Evolutionary conservation across 1,284 basidiomycete species (phyloP).

Genomic region (Ustilago lituana): DNA sequence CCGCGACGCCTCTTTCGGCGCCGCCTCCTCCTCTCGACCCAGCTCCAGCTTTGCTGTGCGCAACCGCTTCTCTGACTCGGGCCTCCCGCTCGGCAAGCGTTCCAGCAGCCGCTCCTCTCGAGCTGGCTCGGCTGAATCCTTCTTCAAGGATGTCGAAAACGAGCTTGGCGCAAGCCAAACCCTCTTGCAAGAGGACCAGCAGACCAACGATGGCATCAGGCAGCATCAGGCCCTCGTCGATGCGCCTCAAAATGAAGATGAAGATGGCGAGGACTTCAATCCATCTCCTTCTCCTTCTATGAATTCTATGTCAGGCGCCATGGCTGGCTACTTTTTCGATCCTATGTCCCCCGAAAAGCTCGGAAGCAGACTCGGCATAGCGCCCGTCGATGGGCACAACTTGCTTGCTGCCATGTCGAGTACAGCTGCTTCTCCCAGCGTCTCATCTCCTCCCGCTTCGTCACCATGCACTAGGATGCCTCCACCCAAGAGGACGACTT

Average conservation of each 20-base stretch:
- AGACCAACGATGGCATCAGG: slow-evolving; percentile 4
- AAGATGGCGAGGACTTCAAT: slow-evolving; percentile 22
- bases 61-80: slow-evolving; percentile 28
- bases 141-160: slow-evolving; percentile 37
- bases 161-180: slow-evolving; percentile 24
- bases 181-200: background rate
- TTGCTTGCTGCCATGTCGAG: slow-evolving; percentile 43
- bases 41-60: slow-evolving; percentile 23
- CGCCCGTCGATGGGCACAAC: slow-evolving; percentile 25
- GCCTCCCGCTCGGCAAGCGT: background rate
- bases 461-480: slow-evolving; percentile 43
- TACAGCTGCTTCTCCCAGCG: slow-evolving; percentile 23
- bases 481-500: slow-evolving; percentile 39
- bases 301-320: slow-evolving; percentile 30
- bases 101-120: slow-evolving; percentile 31
- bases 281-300: slow-evolving; percentile 50
- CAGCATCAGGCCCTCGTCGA: background rate
- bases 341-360: slow-evolving; percentile 58
- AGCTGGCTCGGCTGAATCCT: slow-evolving; percentile 28
- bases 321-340: slow-evolving; percentile 61
- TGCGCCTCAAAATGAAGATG: slow-evolving; percentile 7
- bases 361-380: slow-evolving; percentile 21
- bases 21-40: slow-evolving; percentile 23
- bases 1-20: slow-evolving; percentile 17
- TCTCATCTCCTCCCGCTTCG: slow-evolving; percentile 40